Evolutionary conservation across 768 basidiomycete genomes (phyloP), one percentile per base, ranked within the genome.

Genomic region (Exsudoporus frostii): DNA sequence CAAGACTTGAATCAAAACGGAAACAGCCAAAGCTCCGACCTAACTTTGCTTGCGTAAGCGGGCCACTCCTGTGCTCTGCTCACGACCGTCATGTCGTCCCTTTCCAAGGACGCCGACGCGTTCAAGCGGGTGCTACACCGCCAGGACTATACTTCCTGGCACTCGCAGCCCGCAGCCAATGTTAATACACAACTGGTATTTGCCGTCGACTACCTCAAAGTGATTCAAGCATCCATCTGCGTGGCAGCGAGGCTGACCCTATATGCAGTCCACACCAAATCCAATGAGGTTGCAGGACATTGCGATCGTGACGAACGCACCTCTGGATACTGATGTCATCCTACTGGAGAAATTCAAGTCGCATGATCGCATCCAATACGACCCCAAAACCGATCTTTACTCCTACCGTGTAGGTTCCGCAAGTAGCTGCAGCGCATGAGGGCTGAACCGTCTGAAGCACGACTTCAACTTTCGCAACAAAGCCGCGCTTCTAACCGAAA

Each of bases 201-300:
- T 64, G 88, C 88, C 7, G 84, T 95, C 24, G 84, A 84, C 58
- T 79, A 86, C 69, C 80, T 95, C 54, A 94, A 90, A 76, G 89
- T 88, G 63, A 65, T 53, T 59, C 43, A 25, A 33, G 25, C 17
- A 20, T 54, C 44, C 34, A 25, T 51, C 36, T 34, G 39, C 51
- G 32, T 57, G 51, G 40, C 54, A 49, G 47, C 38, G 11, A 48
- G 52, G 42, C 53, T 63, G 53, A 53, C 45, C 7, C 25, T 10
- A 11, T 25, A 14, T 54, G 19, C 60, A 86, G 83, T 77, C 79
- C 1, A 84, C 88, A 22, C 82, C 79, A 53, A 85, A 83, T 54
- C 93, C 92, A 11, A 91, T 91, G 79, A 85, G 92, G 4, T 72
- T 95, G 43, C 86, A 94, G 68, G 93, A 96, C 65, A 76, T 96